These are phyloP conservation scores for Colletotrichum tropicicola DNA, from an alignment of 2,329 filamentous ascomycete species.

Conservation along the genomic window DNA sequence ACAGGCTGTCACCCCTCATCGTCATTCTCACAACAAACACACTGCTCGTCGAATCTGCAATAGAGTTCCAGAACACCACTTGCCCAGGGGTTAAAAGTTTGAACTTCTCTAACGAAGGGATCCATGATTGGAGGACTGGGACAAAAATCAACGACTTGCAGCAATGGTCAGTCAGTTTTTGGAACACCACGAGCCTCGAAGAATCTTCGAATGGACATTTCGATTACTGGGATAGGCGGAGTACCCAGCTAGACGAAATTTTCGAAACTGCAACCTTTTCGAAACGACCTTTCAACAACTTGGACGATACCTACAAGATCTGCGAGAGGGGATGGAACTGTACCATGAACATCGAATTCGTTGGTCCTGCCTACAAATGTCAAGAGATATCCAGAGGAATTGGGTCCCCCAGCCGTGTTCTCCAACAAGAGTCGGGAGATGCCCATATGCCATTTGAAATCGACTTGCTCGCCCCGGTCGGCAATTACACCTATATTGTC, in stretches of 20 bases:
- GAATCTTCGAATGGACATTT: slow-evolving; percentile 35
- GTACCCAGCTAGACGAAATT: slow-evolving; percentile 34
- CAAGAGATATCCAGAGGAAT: slow-evolving; percentile 36
- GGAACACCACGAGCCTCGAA: slow-evolving; percentile 40
- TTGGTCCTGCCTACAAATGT: slow-evolving; percentile 46
- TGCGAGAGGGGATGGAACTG: slow-evolving; percentile 45
- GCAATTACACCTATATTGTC: slow-evolving; percentile 41
- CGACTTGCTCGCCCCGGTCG: slow-evolving; percentile 36
- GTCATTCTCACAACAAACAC: slow-evolving; percentile 48
- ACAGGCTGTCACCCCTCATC: slow-evolving; percentile 39
- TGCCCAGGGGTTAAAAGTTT: slow-evolving; percentile 41
- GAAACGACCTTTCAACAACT: slow-evolving; percentile 32
- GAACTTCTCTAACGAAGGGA: slow-evolving; percentile 44
- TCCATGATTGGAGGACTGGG: slow-evolving; percentile 42
- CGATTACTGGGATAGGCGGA: slow-evolving; percentile 41
- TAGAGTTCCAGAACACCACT: slow-evolving; percentile 34
- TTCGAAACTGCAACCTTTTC: slow-evolving; percentile 37
- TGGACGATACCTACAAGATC: slow-evolving; percentile 39
- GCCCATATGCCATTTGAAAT: slow-evolving; percentile 37
- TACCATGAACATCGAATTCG: slow-evolving; percentile 41
- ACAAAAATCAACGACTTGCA: slow-evolving; percentile 36
- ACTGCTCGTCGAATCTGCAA: slow-evolving; percentile 39
- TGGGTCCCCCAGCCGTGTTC: slow-evolving; percentile 24
- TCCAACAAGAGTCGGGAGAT: slow-evolving; percentile 27
- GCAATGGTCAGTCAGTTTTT: slow-evolving; percentile 39